These are phyloP conservation scores for Rhamnella rubrinervis DNA, from an alignment of 331 rosid genomes.

Conservation along the genomic window DNA sequence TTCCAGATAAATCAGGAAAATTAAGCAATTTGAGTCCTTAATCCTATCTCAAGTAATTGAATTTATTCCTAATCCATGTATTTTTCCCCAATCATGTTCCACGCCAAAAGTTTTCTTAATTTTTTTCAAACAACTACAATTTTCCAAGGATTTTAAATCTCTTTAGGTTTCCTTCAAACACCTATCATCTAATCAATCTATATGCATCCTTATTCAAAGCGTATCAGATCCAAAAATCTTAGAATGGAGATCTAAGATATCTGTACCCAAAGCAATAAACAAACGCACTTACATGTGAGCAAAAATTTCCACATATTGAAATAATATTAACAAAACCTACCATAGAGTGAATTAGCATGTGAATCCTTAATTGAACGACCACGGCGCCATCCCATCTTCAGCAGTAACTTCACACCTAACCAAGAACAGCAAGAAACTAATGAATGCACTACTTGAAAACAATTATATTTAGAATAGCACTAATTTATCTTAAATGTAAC, in stretches of 20 bases:
- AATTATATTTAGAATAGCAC: conserved; percentile 2
- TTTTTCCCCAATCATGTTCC: not conserved
- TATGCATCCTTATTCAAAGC: too few relatives aligned
- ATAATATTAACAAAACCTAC: conserved; percentile 36
- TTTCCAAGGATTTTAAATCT: too few relatives aligned
- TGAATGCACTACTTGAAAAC: conserved; percentile 12
- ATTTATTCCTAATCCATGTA: not conserved
- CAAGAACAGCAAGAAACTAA: conserved; percentile 27
- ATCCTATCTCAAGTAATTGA: not conserved
- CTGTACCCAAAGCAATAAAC: too few relatives aligned
- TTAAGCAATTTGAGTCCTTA: not conserved
- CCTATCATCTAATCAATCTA: too few relatives aligned
- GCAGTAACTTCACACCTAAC: conserved; percentile 77
- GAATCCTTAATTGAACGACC: conserved; percentile 96
- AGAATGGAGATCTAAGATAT: too few relatives aligned
- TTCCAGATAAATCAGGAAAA: not conserved
- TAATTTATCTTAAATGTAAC: conserved; percentile 25
- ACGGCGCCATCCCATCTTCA: conserved; percentile 98
- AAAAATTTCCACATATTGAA: conserved; percentile 7
- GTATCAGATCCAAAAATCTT: too few relatives aligned
- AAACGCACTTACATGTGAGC: too few relatives aligned
- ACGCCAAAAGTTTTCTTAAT: not conserved
- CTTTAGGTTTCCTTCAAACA: too few relatives aligned
- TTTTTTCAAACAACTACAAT: too few relatives aligned
- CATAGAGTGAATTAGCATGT: conserved; percentile 53